phyloP scores from a whole-genome alignment of 2,329 filamentous ascomycete species.

The Fusarium anthophilum region DNA sequence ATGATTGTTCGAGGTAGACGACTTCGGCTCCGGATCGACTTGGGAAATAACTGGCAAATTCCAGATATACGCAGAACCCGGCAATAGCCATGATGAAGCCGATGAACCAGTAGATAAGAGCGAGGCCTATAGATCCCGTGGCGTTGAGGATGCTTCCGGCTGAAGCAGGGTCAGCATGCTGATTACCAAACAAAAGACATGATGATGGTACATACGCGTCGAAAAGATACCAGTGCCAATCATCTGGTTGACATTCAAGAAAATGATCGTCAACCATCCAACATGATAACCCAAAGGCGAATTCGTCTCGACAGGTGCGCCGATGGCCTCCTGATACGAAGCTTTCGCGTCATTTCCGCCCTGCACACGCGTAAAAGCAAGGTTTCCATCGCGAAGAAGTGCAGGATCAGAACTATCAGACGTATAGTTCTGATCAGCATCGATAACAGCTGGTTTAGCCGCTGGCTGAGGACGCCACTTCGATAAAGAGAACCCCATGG shows the following conservation, averaged over 20 bases:
- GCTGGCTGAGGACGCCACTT: not conserved
- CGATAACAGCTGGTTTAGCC: not conserved
- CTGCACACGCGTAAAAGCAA: conserved; percentile 34
- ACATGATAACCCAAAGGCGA: conserved; percentile 70
- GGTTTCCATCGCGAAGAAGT: conserved; percentile 26
- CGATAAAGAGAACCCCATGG: conserved; percentile 2
- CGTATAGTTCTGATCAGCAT: conserved; percentile 52
- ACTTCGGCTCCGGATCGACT: conserved; percentile 73
- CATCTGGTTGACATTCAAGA: conserved; percentile 71
- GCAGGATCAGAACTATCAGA: conserved; percentile 22
- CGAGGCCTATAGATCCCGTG: conserved; percentile 69
- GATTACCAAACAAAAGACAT: too few species aligned
- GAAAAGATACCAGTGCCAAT: conserved; percentile 71
- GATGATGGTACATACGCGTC: conserved; percentile 59
- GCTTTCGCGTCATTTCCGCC: conserved; percentile 55
- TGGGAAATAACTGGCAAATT: conserved; percentile 72
- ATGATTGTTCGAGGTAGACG: conserved; percentile 75
- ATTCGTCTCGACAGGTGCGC: conserved; percentile 67
- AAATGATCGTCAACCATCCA: conserved; percentile 63
- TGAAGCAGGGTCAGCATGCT: not conserved
- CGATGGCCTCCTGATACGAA: conserved; percentile 68
- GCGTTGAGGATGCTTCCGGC: conserved; percentile 60
- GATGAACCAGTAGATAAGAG: conserved; percentile 71
- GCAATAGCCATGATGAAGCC: conserved; percentile 67
- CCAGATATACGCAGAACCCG: conserved; percentile 68